These are phyloP conservation scores for Calycina marina DNA, from an alignment of 2,329 filamentous ascomycete species.

Conservation along the genomic window DNA sequence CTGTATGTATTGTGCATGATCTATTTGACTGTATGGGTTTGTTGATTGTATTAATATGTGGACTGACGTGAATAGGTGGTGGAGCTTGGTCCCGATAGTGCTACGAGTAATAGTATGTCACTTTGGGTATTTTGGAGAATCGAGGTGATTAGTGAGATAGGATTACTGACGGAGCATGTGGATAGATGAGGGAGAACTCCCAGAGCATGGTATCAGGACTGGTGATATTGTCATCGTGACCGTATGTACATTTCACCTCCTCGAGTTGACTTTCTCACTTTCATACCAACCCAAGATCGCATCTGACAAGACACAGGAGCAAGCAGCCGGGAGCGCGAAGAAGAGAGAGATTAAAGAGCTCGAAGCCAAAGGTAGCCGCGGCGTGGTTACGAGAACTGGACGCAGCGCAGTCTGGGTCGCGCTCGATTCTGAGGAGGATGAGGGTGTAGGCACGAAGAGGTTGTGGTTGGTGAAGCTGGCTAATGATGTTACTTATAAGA, in stretches of 20 bases:
- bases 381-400: slow-evolving; percentile 54
- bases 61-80: too few species aligned
- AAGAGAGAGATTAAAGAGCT: slow-evolving; percentile 57
- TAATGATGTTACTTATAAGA: slow-evolving; percentile 50
- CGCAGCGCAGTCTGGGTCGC: slow-evolving; percentile 48
- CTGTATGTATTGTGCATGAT: too few species aligned
- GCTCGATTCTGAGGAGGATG: slow-evolving; percentile 48
- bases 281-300: too few species aligned
- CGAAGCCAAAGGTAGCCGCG: slow-evolving; percentile 51
- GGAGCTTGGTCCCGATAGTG: slow-evolving; percentile 63
- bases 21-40: too few species aligned
- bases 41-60: too few species aligned
- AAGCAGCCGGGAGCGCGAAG: slow-evolving; percentile 46
- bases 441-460: slow-evolving; percentile 23
- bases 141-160: slow-evolving; percentile 12
- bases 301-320: too few species aligned
- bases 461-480: slow-evolving; percentile 54
- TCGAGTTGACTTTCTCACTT: too few species aligned
- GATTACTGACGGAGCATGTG: slow-evolving; percentile 1
- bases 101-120: slow-evolving; percentile 27
- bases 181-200: slow-evolving; percentile 34
- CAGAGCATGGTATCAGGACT: slow-evolving; percentile 59
- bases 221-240: slow-evolving; percentile 68
- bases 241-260: too few species aligned
- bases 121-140: background rate